Conservation (phyloP, 345 rosid genomes). For the Noccaea caerulescens region DNA sequence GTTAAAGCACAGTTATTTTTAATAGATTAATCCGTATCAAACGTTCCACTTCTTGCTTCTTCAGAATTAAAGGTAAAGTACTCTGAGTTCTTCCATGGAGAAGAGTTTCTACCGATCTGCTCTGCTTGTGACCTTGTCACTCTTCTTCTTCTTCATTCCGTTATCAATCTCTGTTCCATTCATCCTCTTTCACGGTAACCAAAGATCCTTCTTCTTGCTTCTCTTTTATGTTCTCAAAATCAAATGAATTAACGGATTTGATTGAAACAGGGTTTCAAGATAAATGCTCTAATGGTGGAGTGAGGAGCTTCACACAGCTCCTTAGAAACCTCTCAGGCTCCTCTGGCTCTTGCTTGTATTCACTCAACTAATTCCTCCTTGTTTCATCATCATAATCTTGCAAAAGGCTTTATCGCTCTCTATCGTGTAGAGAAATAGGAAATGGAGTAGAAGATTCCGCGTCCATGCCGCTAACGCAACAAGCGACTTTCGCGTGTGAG, state of each 20-base stretch:
- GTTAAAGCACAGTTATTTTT: too few relatives aligned
- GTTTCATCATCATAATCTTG: slow-evolving; percentile 12
- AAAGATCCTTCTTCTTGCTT: neutral
- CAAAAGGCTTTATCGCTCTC: neutral
- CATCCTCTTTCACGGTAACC: slow-evolving; percentile 67
- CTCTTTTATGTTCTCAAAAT: neutral
- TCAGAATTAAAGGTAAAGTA: neutral
- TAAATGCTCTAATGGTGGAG: slow-evolving; percentile 63
- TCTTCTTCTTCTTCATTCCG: slow-evolving; percentile 44
- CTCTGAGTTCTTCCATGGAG: slow-evolving; percentile 19
- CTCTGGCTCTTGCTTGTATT: slow-evolving; percentile 79
- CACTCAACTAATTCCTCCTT: neutral
- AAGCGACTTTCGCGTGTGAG: slow-evolving; percentile 14
- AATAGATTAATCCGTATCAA: too few relatives aligned
- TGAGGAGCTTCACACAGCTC: slow-evolving; percentile 60
- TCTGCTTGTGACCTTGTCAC: slow-evolving; percentile 42
- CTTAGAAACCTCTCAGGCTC: slow-evolving; percentile 62
- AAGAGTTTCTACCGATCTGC: slow-evolving; percentile 12
- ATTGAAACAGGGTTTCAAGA: slow-evolving; percentile 64
- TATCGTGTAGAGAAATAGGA: slow-evolving; percentile 72
- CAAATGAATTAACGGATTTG: neutral
- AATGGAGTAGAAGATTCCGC: slow-evolving; percentile 76
- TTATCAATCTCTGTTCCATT: slow-evolving; percentile 64
- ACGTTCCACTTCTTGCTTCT: too few relatives aligned
- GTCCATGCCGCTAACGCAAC: slow-evolving; percentile 71